Conservation (phyloP, 305 asterid species). For the Fraxinus floribunda region DNA sequence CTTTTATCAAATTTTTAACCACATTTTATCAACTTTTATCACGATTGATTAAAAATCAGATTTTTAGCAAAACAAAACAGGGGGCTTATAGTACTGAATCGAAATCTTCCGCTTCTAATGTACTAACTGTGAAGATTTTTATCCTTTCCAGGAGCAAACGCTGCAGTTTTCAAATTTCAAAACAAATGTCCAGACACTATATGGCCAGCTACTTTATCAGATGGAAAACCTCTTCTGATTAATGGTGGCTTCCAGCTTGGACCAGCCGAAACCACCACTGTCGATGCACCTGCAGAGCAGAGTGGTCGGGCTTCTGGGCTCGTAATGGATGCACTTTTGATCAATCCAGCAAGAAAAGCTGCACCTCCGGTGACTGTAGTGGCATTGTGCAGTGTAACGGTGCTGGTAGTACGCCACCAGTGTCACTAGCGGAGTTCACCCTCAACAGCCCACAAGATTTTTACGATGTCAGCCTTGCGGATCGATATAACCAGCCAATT, state of each 20-base stretch:
- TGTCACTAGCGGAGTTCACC: conserved; percentile 63
- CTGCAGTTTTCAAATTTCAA: conserved; percentile 43
- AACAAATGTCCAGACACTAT: conserved; percentile 43
- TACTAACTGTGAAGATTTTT: not conserved
- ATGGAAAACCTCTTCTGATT: conserved; percentile 40
- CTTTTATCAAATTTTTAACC: too few relatives aligned
- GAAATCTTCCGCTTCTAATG: not conserved
- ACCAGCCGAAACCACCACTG: conserved; percentile 9
- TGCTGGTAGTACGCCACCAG: conserved; percentile 57
- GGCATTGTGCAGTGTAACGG: conserved; percentile 43
- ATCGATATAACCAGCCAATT: conserved; percentile 56
- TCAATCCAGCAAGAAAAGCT: conserved; percentile 44
- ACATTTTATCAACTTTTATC: too few relatives aligned
- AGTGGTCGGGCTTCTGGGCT: conserved; percentile 72
- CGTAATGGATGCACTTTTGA: conserved; percentile 54
- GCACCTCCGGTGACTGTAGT: conserved; percentile 57
- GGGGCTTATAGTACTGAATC: not conserved
- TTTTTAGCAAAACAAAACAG: too few relatives aligned
- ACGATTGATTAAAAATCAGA: too few relatives aligned
- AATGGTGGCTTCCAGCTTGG: conserved; percentile 47
- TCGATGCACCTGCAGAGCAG: conserved; percentile 42
- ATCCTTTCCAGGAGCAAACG: conserved; percentile 37
- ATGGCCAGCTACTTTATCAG: conserved; percentile 59
- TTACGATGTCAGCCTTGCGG: conserved; percentile 68
- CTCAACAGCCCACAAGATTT: conserved; percentile 43